Evolutionary conservation across 441 rosid species (phyloP).

Genomic region (Pelargonium citronellum): DNA sequence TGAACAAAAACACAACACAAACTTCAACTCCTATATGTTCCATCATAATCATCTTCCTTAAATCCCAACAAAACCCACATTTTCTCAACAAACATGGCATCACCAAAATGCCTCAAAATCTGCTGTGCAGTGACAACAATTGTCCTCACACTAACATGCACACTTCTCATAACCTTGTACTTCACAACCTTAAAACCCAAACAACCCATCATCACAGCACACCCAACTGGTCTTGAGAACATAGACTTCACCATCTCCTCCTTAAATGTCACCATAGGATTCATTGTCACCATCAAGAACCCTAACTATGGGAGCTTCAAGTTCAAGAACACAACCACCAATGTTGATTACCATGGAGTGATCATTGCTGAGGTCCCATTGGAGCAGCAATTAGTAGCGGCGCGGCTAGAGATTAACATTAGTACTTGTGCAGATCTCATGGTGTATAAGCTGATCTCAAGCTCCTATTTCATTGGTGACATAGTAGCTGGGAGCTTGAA

Average conservation of each 20-base stretch:
- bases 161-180: neutral
- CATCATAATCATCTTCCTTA: no score
- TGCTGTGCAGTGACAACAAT: neutral
- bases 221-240: neutral
- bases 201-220: conserved; percentile 12
- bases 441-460: neutral
- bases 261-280: conserved; percentile 9
- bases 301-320: conserved; percentile 15
- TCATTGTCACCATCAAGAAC: conserved; percentile 7
- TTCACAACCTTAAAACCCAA: conserved; percentile 14
- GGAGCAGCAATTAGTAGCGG: neutral
- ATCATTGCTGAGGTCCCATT: conserved; percentile 3
- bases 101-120: neutral
- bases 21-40: no score
- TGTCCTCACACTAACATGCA: neutral
- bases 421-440: neutral
- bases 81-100: neutral
- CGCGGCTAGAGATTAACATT: neutral
- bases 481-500: neutral
- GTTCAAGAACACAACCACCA: conserved; percentile 8
- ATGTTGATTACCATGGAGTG: conserved; percentile 6
- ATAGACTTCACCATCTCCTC: conserved; percentile 1
- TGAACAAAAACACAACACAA: no score
- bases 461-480: neutral
- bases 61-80: no score